Conservation (phyloP, 805 yeast genomes). For the Dipodascus albidus region DNA sequence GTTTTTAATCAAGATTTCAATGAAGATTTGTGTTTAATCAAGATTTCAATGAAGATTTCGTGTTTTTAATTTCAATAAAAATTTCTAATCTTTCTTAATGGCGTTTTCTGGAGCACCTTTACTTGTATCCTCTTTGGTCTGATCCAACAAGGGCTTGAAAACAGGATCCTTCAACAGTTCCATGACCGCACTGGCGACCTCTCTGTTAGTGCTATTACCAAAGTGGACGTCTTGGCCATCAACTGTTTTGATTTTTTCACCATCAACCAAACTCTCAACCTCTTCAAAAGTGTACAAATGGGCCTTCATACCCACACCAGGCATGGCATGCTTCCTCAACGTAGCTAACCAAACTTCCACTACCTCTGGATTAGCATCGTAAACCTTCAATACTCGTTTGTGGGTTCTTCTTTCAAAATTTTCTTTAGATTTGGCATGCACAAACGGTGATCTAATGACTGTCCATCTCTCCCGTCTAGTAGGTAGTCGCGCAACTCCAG, state of each 20-base stretch:
- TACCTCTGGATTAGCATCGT: constrained; percentile 78
- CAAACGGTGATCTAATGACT: constrained; percentile 86
- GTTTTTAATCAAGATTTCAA: too few species aligned
- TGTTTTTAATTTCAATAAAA: background rate
- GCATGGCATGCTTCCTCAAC: constrained; percentile 60
- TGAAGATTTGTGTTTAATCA: too few species aligned
- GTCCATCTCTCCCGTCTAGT: constrained; percentile 83
- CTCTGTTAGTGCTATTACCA: constrained; percentile 27
- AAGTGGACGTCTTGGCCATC: constrained; percentile 8
- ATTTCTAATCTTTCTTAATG: constrained; percentile 1
- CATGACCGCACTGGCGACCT: constrained; percentile 54
- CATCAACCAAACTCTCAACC: constrained; percentile 31
- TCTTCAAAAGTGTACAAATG: constrained; percentile 46
- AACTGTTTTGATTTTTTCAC: constrained; percentile 24
- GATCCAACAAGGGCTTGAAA: constrained; percentile 36
- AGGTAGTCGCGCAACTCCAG: constrained; percentile 57
- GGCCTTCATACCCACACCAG: constrained; percentile 80
- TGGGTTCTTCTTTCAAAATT: constrained; percentile 85
- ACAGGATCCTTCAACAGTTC: constrained; percentile 61
- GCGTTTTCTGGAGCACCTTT: constrained; percentile 1
- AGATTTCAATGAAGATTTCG: background rate
- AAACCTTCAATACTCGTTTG: constrained; percentile 59
- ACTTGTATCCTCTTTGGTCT: constrained; percentile 13
- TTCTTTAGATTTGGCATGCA: constrained; percentile 87
- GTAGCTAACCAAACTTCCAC: constrained; percentile 74